Evolutionary conservation across 2,329 filamentous ascomycete species (phyloP), one percentile per base, ranked within the genome.

Genomic region (Septoria petroselini): DNA sequence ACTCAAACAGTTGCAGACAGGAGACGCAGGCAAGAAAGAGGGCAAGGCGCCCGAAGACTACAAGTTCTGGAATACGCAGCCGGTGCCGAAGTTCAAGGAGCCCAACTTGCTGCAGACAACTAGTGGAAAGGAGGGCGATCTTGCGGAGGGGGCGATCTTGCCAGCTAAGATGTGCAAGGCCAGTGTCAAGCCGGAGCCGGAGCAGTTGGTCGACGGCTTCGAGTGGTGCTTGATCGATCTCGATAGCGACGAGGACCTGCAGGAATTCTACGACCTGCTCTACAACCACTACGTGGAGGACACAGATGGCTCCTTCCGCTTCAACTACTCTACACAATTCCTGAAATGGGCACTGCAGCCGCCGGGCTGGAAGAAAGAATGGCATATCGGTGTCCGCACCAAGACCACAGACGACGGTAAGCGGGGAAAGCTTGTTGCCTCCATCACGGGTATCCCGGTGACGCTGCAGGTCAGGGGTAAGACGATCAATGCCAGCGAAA

Each of bases 1-100:
- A 19, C 55, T 67, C 0, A 54, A 65, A 35, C 64, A 66, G 48
- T 50, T 67, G 7, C 56, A 55, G 19, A 53, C 57, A 7, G 49
- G 57, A 19, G 51, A 54, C 21, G 48, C 46, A 7, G 35, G 35
- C 19, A 63, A 60, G 35, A 62, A 59, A 23, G 65, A 67, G 49
- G 65, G 64, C 50, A 68, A 68, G 45, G 58, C 62, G 18, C 65
- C 59, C 7, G 62, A 66, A 43, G 65, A 65, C 51, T 96, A 97
- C 78, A 96, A 95, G 72, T 98, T 98, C 75, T 98, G 93, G 93
- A 84, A 89, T 70, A 98, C 93, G 39, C 93, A 98, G 70, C 93
- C 93, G 1, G 93, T 98, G 52, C 87, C 88, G 42, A 85, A 84
- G 65, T 95, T 97, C 65, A 84, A 80, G 62, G 64, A 65, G 50